A percentile compares a stretch with the other conserved stretches of the same genome.
phyloP scores from a whole-genome alignment of 768 basidiomycete species.

The Trametes cubensis region DNA sequence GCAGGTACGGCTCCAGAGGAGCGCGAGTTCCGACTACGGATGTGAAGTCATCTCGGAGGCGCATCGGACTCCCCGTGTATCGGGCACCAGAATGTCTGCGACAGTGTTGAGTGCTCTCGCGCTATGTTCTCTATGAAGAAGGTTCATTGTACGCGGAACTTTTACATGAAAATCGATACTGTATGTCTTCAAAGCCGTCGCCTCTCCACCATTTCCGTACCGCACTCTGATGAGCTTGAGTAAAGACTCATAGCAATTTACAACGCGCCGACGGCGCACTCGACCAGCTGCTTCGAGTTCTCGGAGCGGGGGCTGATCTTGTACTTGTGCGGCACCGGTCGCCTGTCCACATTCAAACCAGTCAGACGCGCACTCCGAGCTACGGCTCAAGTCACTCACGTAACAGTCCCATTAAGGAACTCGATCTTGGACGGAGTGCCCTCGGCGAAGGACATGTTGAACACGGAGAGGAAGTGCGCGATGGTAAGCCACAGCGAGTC shows the following conservation, averaged over 20 bases:
- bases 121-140: too few species aligned
- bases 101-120: too few species aligned
- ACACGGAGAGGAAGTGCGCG: slow-evolving; percentile 26
- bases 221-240: too few species aligned
- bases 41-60: neutral
- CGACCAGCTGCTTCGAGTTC: slow-evolving; percentile 17
- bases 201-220: too few species aligned
- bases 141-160: too few species aligned
- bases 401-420: slow-evolving; percentile 20
- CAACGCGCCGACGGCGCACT: neutral
- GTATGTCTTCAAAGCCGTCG: too few species aligned
- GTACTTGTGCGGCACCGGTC: slow-evolving; percentile 24
- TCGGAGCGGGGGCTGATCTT: slow-evolving; percentile 22
- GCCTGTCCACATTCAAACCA: slow-evolving; percentile 1
- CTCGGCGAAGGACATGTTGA: slow-evolving; percentile 23
- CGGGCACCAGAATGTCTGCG: too few species aligned
- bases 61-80: too few species aligned
- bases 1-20: neutral
- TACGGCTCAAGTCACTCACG: neutral
- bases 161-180: too few species aligned
- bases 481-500: slow-evolving; percentile 28
- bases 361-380: neutral
- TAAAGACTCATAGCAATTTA: too few species aligned
- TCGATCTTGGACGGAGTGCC: slow-evolving; percentile 14
- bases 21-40: slow-evolving; percentile 1